Percentiles rank a stretch among this genome's conserved stretches.
phyloP scores from a whole-genome alignment of 768 basidiomycete species.

The Mycena floridula region DNA sequence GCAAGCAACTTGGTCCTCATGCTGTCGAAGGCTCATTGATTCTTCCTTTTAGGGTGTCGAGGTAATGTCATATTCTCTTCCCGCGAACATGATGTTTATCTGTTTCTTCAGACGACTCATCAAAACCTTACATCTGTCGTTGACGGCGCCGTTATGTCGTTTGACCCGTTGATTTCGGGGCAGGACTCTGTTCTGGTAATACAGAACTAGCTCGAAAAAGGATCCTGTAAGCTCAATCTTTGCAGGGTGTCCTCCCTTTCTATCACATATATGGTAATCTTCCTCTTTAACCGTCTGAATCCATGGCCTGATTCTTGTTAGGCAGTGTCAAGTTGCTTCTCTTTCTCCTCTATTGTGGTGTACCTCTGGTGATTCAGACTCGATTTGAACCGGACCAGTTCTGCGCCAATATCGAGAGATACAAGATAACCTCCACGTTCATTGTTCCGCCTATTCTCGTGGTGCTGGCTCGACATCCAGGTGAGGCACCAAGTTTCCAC shows the following conservation, averaged over 20 bases:
- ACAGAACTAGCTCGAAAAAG: no score
- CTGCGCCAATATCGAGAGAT: conserved; percentile 58
- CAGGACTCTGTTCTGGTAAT: conserved; percentile 52
- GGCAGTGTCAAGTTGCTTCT: conserved; percentile 57
- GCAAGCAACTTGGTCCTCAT: no score
- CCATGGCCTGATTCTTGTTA: no score
- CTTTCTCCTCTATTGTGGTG: conserved; percentile 45
- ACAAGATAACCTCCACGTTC: conserved; percentile 50
- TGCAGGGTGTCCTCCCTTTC: conserved; percentile 65
- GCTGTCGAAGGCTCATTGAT: no score
- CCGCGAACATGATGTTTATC: neutral
- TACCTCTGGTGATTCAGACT: conserved; percentile 50
- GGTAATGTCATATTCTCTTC: conserved; percentile 18
- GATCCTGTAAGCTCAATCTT: no score
- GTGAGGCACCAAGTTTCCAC: conserved; percentile 25
- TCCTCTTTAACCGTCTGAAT: neutral
- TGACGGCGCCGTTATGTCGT: conserved; percentile 39
- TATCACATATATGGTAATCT: conserved; percentile 40
- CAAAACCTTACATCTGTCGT: conserved; percentile 59
- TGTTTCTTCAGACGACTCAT: conserved; percentile 47
- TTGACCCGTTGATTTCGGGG: conserved; percentile 30
- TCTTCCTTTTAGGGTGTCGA: no score
- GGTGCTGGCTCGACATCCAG: conserved; percentile 61
- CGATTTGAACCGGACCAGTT: conserved; percentile 70
- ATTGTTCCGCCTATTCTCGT: conserved; percentile 83